Percentiles rank a stretch among this genome's conserved stretches.
phyloP scores from a whole-genome alignment of 2,329 filamentous ascomycete genomes.

The Diaporthe capsici region DNA sequence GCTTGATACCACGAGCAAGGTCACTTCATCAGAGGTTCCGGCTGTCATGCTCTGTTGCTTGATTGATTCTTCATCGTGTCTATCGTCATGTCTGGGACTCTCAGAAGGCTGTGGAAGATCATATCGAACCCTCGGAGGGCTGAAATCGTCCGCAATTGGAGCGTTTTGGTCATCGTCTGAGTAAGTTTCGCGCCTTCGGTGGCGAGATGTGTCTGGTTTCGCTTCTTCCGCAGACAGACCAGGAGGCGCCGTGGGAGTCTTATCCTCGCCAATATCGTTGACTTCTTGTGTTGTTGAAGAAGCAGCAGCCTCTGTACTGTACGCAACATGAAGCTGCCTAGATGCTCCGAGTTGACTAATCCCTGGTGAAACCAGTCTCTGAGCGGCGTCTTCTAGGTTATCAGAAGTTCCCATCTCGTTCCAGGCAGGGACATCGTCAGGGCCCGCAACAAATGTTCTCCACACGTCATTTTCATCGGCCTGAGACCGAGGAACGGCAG shows the following conservation, averaged over 20 bases:
- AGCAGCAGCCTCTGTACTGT: neutral
- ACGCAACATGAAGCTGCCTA: neutral
- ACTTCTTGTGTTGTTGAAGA: neutral
- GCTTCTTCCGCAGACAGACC: neutral
- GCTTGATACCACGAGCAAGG: neutral
- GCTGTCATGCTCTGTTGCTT: too few relatives aligned
- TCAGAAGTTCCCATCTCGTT: slow-evolving; percentile 1
- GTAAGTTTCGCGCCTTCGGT: neutral
- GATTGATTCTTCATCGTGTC: neutral
- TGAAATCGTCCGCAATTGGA: neutral
- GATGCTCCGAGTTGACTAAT: slow-evolving; percentile 30
- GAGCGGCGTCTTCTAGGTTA: neutral
- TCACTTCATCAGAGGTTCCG: slow-evolving; percentile 25
- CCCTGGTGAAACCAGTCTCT: slow-evolving; percentile 33
- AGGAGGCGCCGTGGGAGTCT: neutral
- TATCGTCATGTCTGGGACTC: neutral
- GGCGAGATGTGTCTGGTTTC: neutral
- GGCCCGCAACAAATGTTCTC: slow-evolving; percentile 44
- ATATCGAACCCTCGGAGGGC: neutral
- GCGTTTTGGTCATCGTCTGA: neutral
- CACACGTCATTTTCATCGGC: slow-evolving; percentile 47
- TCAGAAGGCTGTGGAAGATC: neutral
- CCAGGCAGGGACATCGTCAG: slow-evolving; percentile 35
- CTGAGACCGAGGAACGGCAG: slow-evolving; percentile 43
- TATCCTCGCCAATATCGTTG: neutral